These are phyloP conservation scores for Graphilbum fragrans DNA, from an alignment of 2,329 filamentous ascomycete genomes.

Conservation along the genomic window DNA sequence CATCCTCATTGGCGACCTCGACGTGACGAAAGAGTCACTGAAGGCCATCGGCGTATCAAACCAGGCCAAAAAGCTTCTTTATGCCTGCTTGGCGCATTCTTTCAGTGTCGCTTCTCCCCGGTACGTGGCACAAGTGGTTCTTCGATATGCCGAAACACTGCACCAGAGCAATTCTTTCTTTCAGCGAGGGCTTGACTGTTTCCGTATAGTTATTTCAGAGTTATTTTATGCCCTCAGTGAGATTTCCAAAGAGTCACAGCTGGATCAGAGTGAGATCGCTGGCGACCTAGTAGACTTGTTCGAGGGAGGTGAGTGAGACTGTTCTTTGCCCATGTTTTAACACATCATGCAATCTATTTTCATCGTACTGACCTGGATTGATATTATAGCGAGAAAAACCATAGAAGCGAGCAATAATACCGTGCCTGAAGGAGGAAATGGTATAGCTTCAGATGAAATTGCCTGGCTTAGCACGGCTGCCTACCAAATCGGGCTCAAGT, in stretches of 20 bases:
- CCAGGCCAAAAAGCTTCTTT: slow-evolving; percentile 52
- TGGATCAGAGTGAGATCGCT: slow-evolving; percentile 5
- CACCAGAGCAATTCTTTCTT: slow-evolving; percentile 30
- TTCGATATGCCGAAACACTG: slow-evolving; percentile 45
- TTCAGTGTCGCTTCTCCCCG: slow-evolving; percentile 50
- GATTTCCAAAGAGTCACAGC: too few relatives aligned
- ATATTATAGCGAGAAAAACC: slow-evolving; percentile 20
- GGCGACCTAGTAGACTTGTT: slow-evolving; percentile 23
- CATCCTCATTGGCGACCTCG: slow-evolving; percentile 43
- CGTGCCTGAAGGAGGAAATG: slow-evolving; percentile 27
- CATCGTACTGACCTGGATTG: background rate
- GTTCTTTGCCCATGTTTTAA: background rate
- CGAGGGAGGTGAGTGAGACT: slow-evolving; percentile 24
- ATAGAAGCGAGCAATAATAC: slow-evolving; percentile 13
- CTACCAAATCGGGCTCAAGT: slow-evolving; percentile 63
- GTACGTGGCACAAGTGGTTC: slow-evolving; percentile 47
- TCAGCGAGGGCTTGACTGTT: too few relatives aligned
- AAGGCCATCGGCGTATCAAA: slow-evolving; percentile 40
- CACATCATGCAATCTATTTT: background rate
- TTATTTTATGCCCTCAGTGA: too few relatives aligned
- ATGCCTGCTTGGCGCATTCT: slow-evolving; percentile 70
- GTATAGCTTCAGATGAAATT: slow-evolving; percentile 54
- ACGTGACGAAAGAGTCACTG: slow-evolving; percentile 52
- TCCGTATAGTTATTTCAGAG: too few relatives aligned
- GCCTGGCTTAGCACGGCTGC: slow-evolving; percentile 77